A percentile compares a stretch with the other conserved stretches of the same genome.
Conservation (phyloP, 495 filamentous ascomycete species). For the Penicillium subrubescens region DNA sequence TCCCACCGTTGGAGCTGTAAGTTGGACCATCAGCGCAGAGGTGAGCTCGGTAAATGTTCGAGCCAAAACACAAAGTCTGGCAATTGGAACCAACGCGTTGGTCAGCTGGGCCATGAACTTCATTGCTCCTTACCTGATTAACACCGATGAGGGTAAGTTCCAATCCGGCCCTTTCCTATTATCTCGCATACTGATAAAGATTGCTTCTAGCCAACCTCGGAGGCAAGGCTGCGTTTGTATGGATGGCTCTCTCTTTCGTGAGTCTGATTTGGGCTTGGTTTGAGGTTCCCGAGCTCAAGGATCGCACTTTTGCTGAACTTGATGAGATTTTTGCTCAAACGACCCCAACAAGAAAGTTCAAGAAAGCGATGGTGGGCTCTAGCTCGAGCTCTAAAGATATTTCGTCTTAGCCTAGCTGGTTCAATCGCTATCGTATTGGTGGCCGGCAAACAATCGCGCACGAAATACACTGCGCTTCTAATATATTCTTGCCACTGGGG, state of each 20-base stretch:
- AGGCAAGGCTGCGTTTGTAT: neutral
- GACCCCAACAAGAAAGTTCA: neutral
- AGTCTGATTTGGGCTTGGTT: neutral
- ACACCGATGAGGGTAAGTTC: neutral
- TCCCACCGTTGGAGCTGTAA: neutral
- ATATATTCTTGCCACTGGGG: too few relatives aligned
- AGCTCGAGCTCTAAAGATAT: neutral
- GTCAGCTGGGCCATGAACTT: neutral
- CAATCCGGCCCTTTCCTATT: neutral
- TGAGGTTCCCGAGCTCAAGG: neutral
- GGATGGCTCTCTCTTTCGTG: neutral
- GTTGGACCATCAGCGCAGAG: neutral
- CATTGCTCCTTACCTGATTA: neutral
- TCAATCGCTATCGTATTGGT: neutral
- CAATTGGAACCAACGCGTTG: neutral
- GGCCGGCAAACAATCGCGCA: neutral
- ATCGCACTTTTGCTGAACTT: neutral
- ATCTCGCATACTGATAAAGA: neutral
- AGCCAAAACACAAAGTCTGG: neutral
- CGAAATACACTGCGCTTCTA: too few relatives aligned
- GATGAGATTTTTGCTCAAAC: neutral
- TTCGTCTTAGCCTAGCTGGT: neutral
- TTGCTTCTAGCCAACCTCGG: neutral
- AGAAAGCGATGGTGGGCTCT: neutral
- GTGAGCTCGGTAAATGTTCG: neutral